Percentiles rank a stretch among this genome's conserved stretches.
phyloP scores from a whole-genome alignment of 2,329 filamentous ascomycete genomes.

The Hymenoscyphus albidus region DNA sequence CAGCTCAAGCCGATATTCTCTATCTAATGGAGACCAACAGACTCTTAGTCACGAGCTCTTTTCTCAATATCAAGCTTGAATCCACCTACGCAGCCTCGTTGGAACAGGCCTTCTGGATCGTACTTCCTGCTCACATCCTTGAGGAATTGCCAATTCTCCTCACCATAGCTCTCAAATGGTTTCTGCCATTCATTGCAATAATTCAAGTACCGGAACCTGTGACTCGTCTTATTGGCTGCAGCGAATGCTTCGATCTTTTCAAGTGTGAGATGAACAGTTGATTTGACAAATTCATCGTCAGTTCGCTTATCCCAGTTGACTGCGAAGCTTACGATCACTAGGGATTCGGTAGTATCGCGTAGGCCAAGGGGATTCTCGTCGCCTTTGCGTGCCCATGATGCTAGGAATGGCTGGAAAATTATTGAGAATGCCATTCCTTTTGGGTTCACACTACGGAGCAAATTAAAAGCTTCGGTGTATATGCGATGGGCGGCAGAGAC shows the following conservation, averaged over 20 bases:
- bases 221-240: conserved; percentile 6
- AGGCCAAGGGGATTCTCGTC: conserved; percentile 8
- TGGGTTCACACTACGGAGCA: conserved; percentile 30
- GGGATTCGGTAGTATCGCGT: conserved; percentile 12
- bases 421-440: conserved; percentile 17
- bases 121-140: conserved; percentile 27
- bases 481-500: conserved; percentile 30
- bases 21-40: no score
- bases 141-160: conserved; percentile 15
- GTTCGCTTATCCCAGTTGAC: conserved; percentile 8
- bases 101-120: conserved; percentile 29
- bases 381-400: conserved; percentile 20
- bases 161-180: conserved; percentile 12
- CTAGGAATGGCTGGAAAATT: conserved; percentile 3
- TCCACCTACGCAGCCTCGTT: conserved; percentile 24
- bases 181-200: conserved; percentile 14
- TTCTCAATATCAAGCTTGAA: conserved; percentile 22
- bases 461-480: conserved; percentile 31
- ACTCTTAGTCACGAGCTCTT: neutral
- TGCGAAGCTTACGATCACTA: conserved; percentile 7
- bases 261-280: conserved; percentile 3
- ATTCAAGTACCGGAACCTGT: conserved; percentile 11
- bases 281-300: conserved; percentile 9
- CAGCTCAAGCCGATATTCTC: no score
- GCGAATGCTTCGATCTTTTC: conserved; percentile 8